Conservation (phyloP, 192 early-diverging fungal species). For the Mortierella claussenii region DNA sequence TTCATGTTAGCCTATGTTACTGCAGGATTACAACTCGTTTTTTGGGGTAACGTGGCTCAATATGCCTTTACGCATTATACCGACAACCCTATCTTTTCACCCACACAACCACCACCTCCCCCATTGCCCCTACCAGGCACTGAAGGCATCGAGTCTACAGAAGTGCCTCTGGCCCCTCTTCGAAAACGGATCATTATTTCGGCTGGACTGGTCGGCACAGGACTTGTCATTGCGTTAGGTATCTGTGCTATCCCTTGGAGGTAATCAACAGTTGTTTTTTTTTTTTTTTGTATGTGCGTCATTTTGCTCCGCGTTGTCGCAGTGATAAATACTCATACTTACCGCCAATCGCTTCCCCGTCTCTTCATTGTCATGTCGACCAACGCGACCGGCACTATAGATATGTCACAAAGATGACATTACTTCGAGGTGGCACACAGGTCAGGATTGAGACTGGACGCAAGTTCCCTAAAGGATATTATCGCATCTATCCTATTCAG, state of each 20-base stretch:
- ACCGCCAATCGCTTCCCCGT: too few species aligned
- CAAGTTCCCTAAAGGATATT: constrained; percentile 42
- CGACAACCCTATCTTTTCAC: constrained; percentile 43
- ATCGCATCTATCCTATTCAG: constrained; percentile 43
- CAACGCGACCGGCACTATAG: too few species aligned
- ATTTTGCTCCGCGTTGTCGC: too few species aligned
- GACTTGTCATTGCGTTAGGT: constrained; percentile 47
- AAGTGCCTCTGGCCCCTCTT: constrained; percentile 36
- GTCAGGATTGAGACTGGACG: constrained; percentile 48
- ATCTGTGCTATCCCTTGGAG: constrained; percentile 53
- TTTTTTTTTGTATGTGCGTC: constrained; percentile 2
- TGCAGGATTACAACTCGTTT: constrained; percentile 43
- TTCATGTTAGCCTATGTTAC: constrained; percentile 47
- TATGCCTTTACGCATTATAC: constrained; percentile 52
- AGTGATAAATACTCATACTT: too few species aligned
- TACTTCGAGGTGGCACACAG: constrained; percentile 40
- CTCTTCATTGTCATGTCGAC: too few species aligned
- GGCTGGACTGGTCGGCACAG: constrained; percentile 43
- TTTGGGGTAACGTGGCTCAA: constrained; percentile 49
- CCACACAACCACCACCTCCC: constrained; percentile 21
- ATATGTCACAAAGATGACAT: constrained; percentile 45
- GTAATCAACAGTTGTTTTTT: neutral
- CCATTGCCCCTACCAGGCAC: constrained; percentile 40
- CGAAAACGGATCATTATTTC: constrained; percentile 44
- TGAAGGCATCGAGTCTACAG: constrained; percentile 32